Evolutionary conservation across 164 flowering plant genomes (phyloP).

Genomic region (Paratinospora sagittata): DNA sequence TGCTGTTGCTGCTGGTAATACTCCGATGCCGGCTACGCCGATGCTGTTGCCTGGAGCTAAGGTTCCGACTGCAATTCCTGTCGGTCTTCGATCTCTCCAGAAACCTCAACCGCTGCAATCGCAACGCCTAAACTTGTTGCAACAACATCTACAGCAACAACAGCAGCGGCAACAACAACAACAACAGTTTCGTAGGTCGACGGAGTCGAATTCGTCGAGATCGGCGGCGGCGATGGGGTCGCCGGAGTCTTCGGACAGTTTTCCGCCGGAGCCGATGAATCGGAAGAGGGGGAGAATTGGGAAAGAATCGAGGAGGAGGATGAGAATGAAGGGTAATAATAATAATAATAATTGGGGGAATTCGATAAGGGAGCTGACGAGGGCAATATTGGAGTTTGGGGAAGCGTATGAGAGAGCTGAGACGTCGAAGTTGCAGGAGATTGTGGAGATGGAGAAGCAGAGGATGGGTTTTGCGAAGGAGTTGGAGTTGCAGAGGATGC

Average conservation of each 20-base stretch:
- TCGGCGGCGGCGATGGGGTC: no score
- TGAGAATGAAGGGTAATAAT: not conserved
- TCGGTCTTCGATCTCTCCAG: constrained; percentile 24
- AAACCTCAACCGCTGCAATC: no score
- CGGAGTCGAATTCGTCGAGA: constrained; percentile 25
- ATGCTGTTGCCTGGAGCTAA: constrained; percentile 1
- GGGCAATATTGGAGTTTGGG: constrained; percentile 65
- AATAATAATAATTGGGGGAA: constrained; percentile 30
- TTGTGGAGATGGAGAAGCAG: constrained; percentile 89
- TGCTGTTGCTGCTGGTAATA: not conserved
- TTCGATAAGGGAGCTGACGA: constrained; percentile 51
- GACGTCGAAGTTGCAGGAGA: constrained; percentile 61
- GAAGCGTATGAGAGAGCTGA: constrained; percentile 81
- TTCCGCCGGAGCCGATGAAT: constrained; percentile 29
- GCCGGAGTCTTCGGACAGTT: constrained; percentile 45
- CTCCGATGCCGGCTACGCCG: not conserved
- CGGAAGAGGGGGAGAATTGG: constrained; percentile 29
- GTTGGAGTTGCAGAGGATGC: constrained; percentile 87
- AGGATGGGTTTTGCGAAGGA: constrained; percentile 83
- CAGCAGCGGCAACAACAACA: constrained; percentile 13
- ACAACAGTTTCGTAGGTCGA: not conserved
- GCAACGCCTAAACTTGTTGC: no score
- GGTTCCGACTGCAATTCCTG: constrained; percentile 48
- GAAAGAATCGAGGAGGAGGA: constrained; percentile 9
- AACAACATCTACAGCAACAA: no score